A percentile compares a stretch with the other conserved stretches of the same genome.
Conservation (phyloP, 768 basidiomycete genomes). For the Suillus subalutaceus region DNA sequence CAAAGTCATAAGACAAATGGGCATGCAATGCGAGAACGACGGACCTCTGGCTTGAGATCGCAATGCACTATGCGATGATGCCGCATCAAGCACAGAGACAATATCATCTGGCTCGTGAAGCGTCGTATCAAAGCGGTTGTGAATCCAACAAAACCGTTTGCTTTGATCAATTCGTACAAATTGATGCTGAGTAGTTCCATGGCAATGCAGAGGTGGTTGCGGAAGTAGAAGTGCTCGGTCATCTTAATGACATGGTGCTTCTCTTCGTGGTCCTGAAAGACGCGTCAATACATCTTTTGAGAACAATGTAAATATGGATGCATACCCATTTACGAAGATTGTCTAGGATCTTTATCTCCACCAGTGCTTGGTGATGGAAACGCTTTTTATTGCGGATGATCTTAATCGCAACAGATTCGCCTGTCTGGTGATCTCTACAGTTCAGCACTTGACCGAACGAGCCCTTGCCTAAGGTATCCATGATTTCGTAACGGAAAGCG, state of each 20-base stretch:
- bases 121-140: conserved; percentile 92
- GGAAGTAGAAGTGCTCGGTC: conserved; percentile 98
- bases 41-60: conserved; percentile 96
- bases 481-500: conserved; percentile 94
- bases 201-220: conserved; percentile 96
- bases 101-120: conserved; percentile 94
- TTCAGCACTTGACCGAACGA: conserved; percentile 97
- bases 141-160: conserved; percentile 98
- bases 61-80: conserved; percentile 98
- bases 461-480: conserved; percentile 93
- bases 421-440: conserved; percentile 94
- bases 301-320: background rate
- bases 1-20: conserved; percentile 6
- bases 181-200: conserved; percentile 99
- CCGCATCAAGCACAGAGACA: conserved; percentile 90
- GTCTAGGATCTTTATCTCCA: conserved; percentile 99
- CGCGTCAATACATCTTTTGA: background rate
- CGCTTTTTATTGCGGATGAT: conserved; percentile 99
- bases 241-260: conserved; percentile 98
- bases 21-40: conserved; percentile 21
- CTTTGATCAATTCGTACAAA: conserved; percentile 98
- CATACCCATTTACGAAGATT: conserved; percentile 96
- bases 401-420: conserved; percentile 97
- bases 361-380: conserved; percentile 96
- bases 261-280: conserved; percentile 85